phyloP scores from a whole-genome alignment of 1,284 basidiomycete genomes.

The Trametes hirsuta region DNA sequence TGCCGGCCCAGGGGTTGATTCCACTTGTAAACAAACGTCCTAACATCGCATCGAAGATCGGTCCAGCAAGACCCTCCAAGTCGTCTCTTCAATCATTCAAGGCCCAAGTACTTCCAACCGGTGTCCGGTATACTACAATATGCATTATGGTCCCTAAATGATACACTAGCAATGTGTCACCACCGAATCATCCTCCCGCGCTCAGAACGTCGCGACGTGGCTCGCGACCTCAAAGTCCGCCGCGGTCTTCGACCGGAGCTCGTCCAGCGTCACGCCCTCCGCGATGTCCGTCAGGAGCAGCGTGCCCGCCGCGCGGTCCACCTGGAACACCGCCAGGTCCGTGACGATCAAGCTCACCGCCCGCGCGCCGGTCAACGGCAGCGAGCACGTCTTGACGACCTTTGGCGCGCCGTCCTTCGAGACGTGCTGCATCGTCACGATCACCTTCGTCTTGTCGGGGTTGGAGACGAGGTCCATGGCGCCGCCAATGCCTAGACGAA shows the following conservation, averaged over 20 bases:
- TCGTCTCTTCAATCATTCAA: neutral
- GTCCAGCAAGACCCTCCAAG: no score
- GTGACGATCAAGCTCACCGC: slow-evolving; percentile 92
- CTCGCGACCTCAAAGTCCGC: slow-evolving; percentile 70
- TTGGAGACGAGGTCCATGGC: slow-evolving; percentile 97
- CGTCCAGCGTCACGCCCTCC: slow-evolving; percentile 82
- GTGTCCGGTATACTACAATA: slow-evolving; percentile 8
- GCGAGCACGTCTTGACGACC: slow-evolving; percentile 79
- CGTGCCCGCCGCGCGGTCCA: slow-evolving; percentile 76
- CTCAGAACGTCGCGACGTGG: slow-evolving; percentile 31
- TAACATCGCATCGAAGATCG: no score
- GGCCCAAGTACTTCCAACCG: neutral
- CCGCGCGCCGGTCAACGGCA: slow-evolving; percentile 88
- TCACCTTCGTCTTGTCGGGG: slow-evolving; percentile 88
- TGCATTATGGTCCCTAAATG: slow-evolving; percentile 15
- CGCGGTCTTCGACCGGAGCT: slow-evolving; percentile 85
- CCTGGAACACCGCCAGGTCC: slow-evolving; percentile 89
- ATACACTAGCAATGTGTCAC: slow-evolving; percentile 11
- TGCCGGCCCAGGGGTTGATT: no score
- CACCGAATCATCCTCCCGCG: neutral
- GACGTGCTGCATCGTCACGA: slow-evolving; percentile 88
- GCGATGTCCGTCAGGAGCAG: slow-evolving; percentile 84
- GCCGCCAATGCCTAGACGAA: slow-evolving; percentile 79
- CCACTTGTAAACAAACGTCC: no score
- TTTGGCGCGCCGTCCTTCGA: slow-evolving; percentile 91